Base-by-base conservation (phyloP, 1,139 yeast species). In the Debaryomyces robertsiae region DNA sequence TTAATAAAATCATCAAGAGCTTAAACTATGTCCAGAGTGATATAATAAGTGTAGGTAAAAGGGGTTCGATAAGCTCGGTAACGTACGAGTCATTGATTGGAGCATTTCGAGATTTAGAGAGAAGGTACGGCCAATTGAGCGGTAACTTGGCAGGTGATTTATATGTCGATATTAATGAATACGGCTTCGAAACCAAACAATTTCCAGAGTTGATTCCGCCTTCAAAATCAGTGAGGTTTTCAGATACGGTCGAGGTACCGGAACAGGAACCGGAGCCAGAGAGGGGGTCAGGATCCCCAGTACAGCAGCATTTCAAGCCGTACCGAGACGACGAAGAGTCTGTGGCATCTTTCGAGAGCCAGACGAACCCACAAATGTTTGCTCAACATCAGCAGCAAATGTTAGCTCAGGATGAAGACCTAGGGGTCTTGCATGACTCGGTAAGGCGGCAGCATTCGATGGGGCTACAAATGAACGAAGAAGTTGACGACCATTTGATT, bases 301-400 rank as follows among this genome's bases (percentile, higher is more conserved):
- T 13, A n/a, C 10, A 13, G 6, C 29, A 25, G 18, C 22, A 25
- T 24, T 60, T 62, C 39, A 55, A 60, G 50, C 82, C 82, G 2
- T 79, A 74, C 46, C 61, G 59, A 32, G 83, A 77, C 44, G 64
- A 64, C 30, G 69, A 67, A 2, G 61, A 55, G 3, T 40, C 42
- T 30, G 41, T 41, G 25, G 36, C 43, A 29, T 36, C 49, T 41
- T 44, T 61, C 17, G 65, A 60, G 31, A 59, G 57, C 24, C 52
- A 65, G 31, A 60, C 75, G 7, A 78, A 79, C 49, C 77, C 67
- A 33, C 80, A 77, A 43, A 52, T 85, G 37, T 82, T 81, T 58
- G 81, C 81, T 10, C 79, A 75, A 48, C 91, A 88, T 54, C 87
- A 85, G 52, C 89, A 82, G 50, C 76, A 76, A 39, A 50, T 84